These are phyloP conservation scores for Phaffia tasmanica DNA, from an alignment of 768 basidiomycete species.

Conservation along the genomic window DNA sequence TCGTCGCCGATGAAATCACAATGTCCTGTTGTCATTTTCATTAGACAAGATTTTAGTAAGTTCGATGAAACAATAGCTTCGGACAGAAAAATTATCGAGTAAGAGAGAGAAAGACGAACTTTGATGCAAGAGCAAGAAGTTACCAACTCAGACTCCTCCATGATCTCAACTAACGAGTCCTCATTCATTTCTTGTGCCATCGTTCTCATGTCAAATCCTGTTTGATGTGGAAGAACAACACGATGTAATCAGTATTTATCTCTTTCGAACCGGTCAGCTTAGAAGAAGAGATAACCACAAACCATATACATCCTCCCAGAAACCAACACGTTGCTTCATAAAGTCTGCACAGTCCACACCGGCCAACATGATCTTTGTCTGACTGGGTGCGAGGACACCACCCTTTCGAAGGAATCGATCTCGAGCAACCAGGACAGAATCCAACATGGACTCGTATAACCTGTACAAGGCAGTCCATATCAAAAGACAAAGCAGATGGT, in stretches of 20 bases:
- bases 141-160: slow-evolving; percentile 53
- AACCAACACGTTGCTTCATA: slow-evolving; percentile 67
- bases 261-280: neutral
- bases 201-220: slow-evolving; percentile 76
- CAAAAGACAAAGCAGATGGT: neutral
- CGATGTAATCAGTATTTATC: neutral
- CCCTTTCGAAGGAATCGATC: slow-evolving; percentile 66
- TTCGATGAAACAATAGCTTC: neutral
- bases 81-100: neutral
- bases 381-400: slow-evolving; percentile 83
- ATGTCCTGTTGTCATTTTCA: slow-evolving; percentile 54
- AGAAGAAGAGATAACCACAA: slow-evolving; percentile 27
- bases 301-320: slow-evolving; percentile 91
- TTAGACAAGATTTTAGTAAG: neutral
- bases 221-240: neutral
- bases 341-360: slow-evolving; percentile 67
- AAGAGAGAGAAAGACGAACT: slow-evolving; percentile 41
- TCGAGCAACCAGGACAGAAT: slow-evolving; percentile 79
- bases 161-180: slow-evolving; percentile 75
- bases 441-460: slow-evolving; percentile 94
- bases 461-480: neutral
- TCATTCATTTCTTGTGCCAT: slow-evolving; percentile 67
- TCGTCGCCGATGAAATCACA: slow-evolving; percentile 51
- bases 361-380: slow-evolving; percentile 72
- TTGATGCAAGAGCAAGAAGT: slow-evolving; percentile 57